Conservation (phyloP, 257 asterid genomes). For the Scutellaria galericulata region DNA sequence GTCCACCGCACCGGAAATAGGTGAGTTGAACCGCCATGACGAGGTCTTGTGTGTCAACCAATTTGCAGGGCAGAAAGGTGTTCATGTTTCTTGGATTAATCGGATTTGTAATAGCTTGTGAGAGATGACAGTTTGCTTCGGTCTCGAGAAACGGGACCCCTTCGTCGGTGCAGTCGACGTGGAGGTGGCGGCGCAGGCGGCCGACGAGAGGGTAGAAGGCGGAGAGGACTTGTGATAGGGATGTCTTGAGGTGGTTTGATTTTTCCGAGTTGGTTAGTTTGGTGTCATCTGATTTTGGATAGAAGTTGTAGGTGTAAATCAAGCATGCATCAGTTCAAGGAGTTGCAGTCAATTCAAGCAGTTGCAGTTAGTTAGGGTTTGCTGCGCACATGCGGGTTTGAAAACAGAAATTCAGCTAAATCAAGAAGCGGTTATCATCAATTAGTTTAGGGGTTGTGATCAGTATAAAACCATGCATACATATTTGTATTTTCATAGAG, state of each 20-base stretch:
- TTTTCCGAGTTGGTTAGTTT: constrained; percentile 30
- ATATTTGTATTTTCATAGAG: too few relatives aligned
- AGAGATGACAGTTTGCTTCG: constrained; percentile 41
- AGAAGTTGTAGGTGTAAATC: too few relatives aligned
- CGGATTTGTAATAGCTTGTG: constrained; percentile 31
- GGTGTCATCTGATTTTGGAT: constrained; percentile 26
- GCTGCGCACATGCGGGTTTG: too few relatives aligned
- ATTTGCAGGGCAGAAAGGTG: constrained; percentile 45
- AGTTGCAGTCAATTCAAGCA: too few relatives aligned
- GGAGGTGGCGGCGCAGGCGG: constrained; percentile 36
- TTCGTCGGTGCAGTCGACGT: constrained; percentile 50
- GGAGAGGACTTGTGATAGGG: constrained; percentile 48
- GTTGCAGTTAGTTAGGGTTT: too few relatives aligned
- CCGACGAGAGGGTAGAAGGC: constrained; percentile 61
- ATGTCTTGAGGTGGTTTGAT: constrained; percentile 42
- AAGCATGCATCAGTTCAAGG: too few relatives aligned
- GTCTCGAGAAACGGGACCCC: constrained; percentile 51
- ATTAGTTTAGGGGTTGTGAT: too few relatives aligned
- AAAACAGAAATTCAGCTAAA: too few relatives aligned
- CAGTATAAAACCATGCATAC: too few relatives aligned
- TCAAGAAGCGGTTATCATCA: too few relatives aligned
- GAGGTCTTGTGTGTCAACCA: constrained; percentile 34
- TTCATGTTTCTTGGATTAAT: constrained; percentile 35
- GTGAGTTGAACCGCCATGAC: constrained; percentile 43
- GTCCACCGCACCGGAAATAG: constrained; percentile 50